Base-by-base conservation (phyloP, 495 filamentous ascomycete genomes). In the Thozetella sp. region DNA sequence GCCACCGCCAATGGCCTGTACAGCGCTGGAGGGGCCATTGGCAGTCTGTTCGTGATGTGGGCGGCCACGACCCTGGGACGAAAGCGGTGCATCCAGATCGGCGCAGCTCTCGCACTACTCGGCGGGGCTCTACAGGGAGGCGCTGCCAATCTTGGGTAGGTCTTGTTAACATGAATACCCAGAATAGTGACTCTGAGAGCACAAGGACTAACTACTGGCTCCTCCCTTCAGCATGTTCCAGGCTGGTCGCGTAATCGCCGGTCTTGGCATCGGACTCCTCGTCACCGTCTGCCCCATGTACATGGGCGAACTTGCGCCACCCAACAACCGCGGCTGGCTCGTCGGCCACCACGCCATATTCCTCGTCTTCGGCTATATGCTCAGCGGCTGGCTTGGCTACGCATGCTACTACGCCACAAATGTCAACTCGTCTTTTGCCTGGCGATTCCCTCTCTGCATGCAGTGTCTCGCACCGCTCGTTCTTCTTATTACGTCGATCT, bases 1-100 rank as follows among this genome's bases (percentile, higher is more conserved):
- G 77, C 78, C 17, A 80, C 78, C 1, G 72, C 77, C 48, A 84
- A 82, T 58, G 81, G 80, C 25, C 70, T 83, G 1, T 77, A 75
- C 59, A 76, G 74, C 53, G 80, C 76, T 10, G 80, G 78, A 27
- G 73, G 76, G 45, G 77, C 74, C 22, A 63, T 82, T 19, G 80
- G 77, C 9, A 68, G 70, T 34, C 55, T 79, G 4, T 70, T 80
- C 34, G 75, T 70, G 17, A 74, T 76, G 62, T 81, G 74, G 74
- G 72, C 73, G 1, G 77, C 78, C 50, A 77, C 79, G 17, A 67
- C 61, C 25, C 73, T 76, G 40, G 74, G 77, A 23, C 72, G 81
- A 15, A 80, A 77, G 58, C 65, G 54, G 2, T 74, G 72, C 26
- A 80, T 84, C 20, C 73, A 80, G 57, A 57, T 81, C 9, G 80